Evolutionary conservation across 345 rosid genomes (phyloP).

Genomic region (Sonneratia caseolaris): DNA sequence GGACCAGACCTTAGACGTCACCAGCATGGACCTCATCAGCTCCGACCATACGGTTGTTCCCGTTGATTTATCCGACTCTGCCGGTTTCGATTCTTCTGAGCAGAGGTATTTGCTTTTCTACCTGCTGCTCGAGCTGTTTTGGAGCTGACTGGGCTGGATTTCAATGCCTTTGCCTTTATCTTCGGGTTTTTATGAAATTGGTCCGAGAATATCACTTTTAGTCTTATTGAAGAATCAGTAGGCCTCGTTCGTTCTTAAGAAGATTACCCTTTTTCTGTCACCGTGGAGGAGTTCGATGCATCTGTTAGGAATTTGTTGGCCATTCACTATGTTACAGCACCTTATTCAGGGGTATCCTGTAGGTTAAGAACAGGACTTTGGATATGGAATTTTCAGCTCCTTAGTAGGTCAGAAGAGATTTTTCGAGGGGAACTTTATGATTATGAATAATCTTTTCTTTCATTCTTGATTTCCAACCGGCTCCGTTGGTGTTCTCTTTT

Average conservation of each 20-base stretch:
- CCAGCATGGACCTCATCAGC: conserved; percentile 75
- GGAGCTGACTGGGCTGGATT: not conserved
- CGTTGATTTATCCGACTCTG: conserved; percentile 57
- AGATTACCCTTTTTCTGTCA: not conserved
- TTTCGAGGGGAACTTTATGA: not conserved
- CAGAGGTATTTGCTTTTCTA: conserved; percentile 15
- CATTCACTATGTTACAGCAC: not conserved
- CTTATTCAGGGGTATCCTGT: not conserved
- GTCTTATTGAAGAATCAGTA: not conserved
- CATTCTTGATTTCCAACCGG: too few species aligned
- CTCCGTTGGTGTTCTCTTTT: not conserved
- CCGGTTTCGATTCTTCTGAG: conserved; percentile 48
- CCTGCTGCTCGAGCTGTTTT: not conserved
- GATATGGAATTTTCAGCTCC: not conserved
- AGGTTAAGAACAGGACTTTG: not conserved
- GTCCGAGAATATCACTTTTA: not conserved
- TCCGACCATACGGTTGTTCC: conserved; percentile 82
- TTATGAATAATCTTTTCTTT: not conserved
- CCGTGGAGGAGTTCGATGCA: not conserved
- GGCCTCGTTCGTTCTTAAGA: not conserved
- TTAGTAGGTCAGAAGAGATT: not conserved
- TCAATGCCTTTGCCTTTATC: not conserved
- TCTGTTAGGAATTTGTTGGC: not conserved
- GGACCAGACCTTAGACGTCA: conserved; percentile 86
- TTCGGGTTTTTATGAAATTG: not conserved